Conservation (phyloP, 768 basidiomycete species). For the Symmetrospora coprosmae region DNA sequence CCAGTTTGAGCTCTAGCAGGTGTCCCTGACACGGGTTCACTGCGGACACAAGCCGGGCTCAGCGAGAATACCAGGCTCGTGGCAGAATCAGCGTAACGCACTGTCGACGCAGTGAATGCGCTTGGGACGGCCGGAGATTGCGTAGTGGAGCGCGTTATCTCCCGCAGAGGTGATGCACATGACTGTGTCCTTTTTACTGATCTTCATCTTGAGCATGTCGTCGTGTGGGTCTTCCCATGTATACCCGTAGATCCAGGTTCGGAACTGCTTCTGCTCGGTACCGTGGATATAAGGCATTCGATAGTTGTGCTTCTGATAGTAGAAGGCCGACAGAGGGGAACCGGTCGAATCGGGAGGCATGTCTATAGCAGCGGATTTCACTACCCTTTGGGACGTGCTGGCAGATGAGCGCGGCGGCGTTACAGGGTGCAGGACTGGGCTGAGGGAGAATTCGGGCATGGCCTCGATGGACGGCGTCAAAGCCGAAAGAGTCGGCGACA, state of each 20-base stretch:
- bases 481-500: slow-evolving; percentile 12
- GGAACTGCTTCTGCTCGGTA: slow-evolving; percentile 51
- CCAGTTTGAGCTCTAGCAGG: slow-evolving; percentile 63
- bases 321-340: slow-evolving; percentile 48
- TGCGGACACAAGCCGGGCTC: background rate
- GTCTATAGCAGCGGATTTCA: slow-evolving; percentile 5
- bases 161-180: slow-evolving; percentile 64
- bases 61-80: background rate
- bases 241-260: slow-evolving; percentile 33
- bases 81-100: background rate
- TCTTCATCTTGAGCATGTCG: slow-evolving; percentile 52
- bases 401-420: background rate
- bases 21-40: slow-evolving; percentile 65
- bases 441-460: slow-evolving; percentile 11
- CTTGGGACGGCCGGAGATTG: slow-evolving; percentile 50
- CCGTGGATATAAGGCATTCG: slow-evolving; percentile 32
- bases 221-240: slow-evolving; percentile 56
- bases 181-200: slow-evolving; percentile 52
- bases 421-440: slow-evolving; percentile 23
- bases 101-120: slow-evolving; percentile 32
- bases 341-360: slow-evolving; percentile 39
- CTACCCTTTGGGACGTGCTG: slow-evolving; percentile 10
- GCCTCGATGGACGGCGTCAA: background rate
- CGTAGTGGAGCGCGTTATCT: slow-evolving; percentile 67
- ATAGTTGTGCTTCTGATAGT: slow-evolving; percentile 44